Percentiles rank a stretch among this genome's conserved stretches.
phyloP scores from a whole-genome alignment of 768 basidiomycete genomes.

The Podaxis mareebaensis region DNA sequence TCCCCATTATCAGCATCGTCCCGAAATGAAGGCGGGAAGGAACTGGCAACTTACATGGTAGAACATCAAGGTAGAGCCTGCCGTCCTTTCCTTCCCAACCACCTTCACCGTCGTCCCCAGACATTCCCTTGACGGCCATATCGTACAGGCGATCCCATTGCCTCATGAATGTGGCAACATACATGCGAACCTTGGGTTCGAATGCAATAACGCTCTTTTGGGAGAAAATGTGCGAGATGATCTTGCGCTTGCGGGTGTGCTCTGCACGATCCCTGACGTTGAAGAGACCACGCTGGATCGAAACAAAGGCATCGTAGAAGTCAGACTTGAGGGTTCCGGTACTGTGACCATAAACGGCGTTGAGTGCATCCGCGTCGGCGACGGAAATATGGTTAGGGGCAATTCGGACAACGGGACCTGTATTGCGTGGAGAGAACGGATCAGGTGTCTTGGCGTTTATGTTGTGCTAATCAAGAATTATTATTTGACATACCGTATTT shows the following conservation, averaged over 20 bases:
- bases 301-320: conserved; percentile 80
- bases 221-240: conserved; percentile 82
- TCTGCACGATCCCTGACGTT: conserved; percentile 78
- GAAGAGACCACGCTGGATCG: conserved; percentile 72
- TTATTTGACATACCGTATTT: conserved; percentile 59
- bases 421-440: background rate
- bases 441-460: background rate
- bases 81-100: conserved; percentile 62
- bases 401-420: conserved; percentile 68
- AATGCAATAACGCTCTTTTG: conserved; percentile 86
- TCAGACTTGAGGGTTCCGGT: conserved; percentile 78
- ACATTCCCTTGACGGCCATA: conserved; percentile 51
- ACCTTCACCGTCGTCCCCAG: conserved; percentile 61
- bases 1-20: background rate
- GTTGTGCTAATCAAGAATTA: background rate
- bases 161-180: conserved; percentile 56
- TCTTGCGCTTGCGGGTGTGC: conserved; percentile 89
- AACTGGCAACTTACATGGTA: conserved; percentile 60
- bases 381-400: conserved; percentile 80
- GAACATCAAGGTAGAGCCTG: conserved; percentile 69
- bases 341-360: conserved; percentile 76
- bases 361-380: conserved; percentile 75
- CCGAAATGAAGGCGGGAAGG: conserved; percentile 12
- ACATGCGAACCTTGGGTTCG: conserved; percentile 70
- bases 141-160: conserved; percentile 81